Evolutionary conservation across 257 asterid genomes (phyloP).

Genomic region (Paulownia fortunei): DNA sequence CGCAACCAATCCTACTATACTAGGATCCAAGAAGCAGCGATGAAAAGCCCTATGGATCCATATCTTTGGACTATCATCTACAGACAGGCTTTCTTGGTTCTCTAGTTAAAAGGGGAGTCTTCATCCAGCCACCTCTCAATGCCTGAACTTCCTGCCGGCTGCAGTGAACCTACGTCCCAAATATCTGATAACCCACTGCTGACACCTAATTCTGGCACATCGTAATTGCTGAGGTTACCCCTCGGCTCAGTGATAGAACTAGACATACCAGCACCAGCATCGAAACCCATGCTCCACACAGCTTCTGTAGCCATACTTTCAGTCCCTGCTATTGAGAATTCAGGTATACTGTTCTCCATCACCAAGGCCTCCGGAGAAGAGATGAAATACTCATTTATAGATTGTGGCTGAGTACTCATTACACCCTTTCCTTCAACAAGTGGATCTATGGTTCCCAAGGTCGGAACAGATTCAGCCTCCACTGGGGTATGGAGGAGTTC

Average conservation of each 20-base stretch:
- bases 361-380: conserved; percentile 44
- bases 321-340: conserved; percentile 34
- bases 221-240: conserved; percentile 41
- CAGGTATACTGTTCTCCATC: conserved; percentile 35
- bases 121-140: conserved; percentile 48
- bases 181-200: conserved; percentile 40
- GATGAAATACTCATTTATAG: conserved; percentile 34
- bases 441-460: conserved; percentile 17
- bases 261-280: conserved; percentile 39
- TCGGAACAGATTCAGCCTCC: conserved; percentile 22
- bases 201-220: conserved; percentile 42
- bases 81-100: conserved; percentile 22
- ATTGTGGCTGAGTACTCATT: conserved; percentile 27
- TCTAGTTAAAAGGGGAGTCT: conserved; percentile 39
- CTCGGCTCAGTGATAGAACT: conserved; percentile 40
- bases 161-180: conserved; percentile 55
- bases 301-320: conserved; percentile 46
- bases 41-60: conserved; percentile 25
- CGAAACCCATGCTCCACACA: conserved; percentile 51
- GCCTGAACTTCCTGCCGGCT: too few relatives aligned
- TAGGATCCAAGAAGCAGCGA: conserved; percentile 17
- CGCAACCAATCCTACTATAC: conserved; percentile 17
- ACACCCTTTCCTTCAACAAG: conserved; percentile 36
- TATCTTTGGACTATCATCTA: conserved; percentile 39
- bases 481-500: conserved; percentile 32